A percentile compares a stretch with the other conserved stretches of the same genome.
Evolutionary conservation across 768 basidiomycete species (phyloP).

Genomic region (Xerocomellus chrysenteron): DNA sequence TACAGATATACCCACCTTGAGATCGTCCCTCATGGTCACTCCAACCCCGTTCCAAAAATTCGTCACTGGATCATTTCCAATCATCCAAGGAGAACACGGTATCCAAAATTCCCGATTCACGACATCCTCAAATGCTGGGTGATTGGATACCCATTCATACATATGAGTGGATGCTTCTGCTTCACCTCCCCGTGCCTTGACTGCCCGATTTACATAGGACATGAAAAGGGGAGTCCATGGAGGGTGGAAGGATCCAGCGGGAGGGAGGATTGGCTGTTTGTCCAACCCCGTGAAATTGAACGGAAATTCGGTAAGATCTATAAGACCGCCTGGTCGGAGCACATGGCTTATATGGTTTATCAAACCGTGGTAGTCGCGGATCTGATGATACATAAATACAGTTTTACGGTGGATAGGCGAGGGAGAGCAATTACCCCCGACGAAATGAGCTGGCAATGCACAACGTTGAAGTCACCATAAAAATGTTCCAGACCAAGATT

Average conservation of each 20-base stretch:
- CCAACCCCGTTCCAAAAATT: conserved; percentile 44
- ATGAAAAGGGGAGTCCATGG: conserved; percentile 69
- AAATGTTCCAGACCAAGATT: conserved; percentile 84
- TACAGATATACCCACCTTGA: conserved; percentile 40
- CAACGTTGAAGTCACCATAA: conserved; percentile 74
- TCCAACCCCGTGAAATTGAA: conserved; percentile 60
- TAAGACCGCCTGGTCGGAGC: conserved; percentile 67
- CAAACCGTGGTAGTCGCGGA: conserved; percentile 62
- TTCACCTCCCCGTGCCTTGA: conserved; percentile 56
- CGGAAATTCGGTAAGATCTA: conserved; percentile 68
- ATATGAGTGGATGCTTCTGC: conserved; percentile 61
- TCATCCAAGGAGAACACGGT: conserved; percentile 54
- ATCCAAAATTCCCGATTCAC: conserved; percentile 61
- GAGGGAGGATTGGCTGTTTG: conserved; percentile 42
- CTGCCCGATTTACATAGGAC: conserved; percentile 51
- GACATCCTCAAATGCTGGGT: conserved; percentile 59
- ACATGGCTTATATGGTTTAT: conserved; percentile 66
- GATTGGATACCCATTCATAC: conserved; percentile 50
- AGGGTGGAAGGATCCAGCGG: conserved; percentile 41
- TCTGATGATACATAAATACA: conserved; percentile 39
- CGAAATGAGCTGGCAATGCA: conserved; percentile 68
- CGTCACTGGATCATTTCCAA: conserved; percentile 20
- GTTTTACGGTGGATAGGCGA: conserved; percentile 13
- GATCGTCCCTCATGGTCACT: conserved; percentile 54
- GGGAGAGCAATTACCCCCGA: conserved; percentile 56